phyloP scores from a whole-genome alignment of 139 green algal genomes.

The Volvox africanus region DNA sequence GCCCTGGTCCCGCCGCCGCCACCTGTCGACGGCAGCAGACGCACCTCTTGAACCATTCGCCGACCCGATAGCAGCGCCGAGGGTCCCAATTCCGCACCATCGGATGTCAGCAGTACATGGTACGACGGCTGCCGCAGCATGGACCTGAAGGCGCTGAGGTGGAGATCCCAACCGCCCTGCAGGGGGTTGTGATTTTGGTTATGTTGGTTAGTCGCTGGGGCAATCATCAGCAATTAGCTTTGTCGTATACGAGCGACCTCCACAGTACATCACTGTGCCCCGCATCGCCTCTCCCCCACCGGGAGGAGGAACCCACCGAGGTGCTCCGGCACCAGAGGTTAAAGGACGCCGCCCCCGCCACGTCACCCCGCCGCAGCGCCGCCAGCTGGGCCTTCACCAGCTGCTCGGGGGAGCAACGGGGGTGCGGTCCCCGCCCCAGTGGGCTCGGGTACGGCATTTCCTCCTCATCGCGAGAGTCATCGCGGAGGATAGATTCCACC shows the following conservation, averaged over 20 bases:
- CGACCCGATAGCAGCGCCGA: constrained; percentile 49
- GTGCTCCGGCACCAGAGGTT: constrained; percentile 55
- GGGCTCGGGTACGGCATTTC: neutral
- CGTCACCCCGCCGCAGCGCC: constrained; percentile 52
- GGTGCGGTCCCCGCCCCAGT: constrained; percentile 11
- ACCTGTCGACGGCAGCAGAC: neutral
- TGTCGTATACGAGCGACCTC: no score
- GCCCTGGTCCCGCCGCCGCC: neutral
- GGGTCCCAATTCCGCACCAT: constrained; percentile 33
- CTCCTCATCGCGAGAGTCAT: constrained; percentile 26
- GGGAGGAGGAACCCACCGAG: neutral
- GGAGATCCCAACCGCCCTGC: constrained; percentile 45
- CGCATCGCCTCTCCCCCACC: neutral
- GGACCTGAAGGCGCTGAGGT: constrained; percentile 44
- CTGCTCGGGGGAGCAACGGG: constrained; percentile 30
- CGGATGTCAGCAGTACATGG: constrained; percentile 35
- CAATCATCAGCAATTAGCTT: no score
- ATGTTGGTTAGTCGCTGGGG: neutral
- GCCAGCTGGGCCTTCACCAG: constrained; percentile 64
- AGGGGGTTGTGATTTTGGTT: neutral
- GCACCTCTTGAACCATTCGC: constrained; percentile 58
- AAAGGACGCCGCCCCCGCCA: constrained; percentile 53
- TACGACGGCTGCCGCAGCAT: constrained; percentile 53
- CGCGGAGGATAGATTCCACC: constrained; percentile 19
- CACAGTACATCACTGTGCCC: no score